Conservation (phyloP, 2,329 filamentous ascomycete species). For the Cordyceps cateniannulata region DNA sequence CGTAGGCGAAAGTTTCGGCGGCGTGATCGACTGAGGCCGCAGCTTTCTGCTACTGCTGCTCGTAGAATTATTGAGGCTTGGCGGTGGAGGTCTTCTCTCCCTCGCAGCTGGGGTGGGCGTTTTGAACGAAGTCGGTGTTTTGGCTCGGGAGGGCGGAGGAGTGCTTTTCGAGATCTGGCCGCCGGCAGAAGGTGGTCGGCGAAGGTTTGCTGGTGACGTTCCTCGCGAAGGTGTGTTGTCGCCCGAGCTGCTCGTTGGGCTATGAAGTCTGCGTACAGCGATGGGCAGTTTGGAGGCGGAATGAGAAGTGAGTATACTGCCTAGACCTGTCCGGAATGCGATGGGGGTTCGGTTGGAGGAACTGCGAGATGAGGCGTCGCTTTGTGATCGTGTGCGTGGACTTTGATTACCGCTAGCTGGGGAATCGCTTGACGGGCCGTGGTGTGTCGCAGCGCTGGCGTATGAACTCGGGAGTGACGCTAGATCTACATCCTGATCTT, state of each 20-base stretch:
- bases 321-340: slow-evolving; percentile 25
- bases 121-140: slow-evolving; percentile 35
- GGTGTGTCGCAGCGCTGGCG: slow-evolving; percentile 27
- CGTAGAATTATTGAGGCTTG: slow-evolving; percentile 34
- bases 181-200: slow-evolving; percentile 35
- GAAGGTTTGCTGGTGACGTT: slow-evolving; percentile 46
- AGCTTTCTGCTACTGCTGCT: slow-evolving; percentile 54
- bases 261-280: slow-evolving; percentile 39
- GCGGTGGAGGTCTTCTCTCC: slow-evolving; percentile 34
- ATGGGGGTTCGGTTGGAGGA: slow-evolving; percentile 21
- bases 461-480: slow-evolving; percentile 65
- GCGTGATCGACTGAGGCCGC: slow-evolving; percentile 65
- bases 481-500: slow-evolving; percentile 48
- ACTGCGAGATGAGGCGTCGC: slow-evolving; percentile 46
- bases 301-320: slow-evolving; percentile 20
- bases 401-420: slow-evolving; percentile 22
- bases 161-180: slow-evolving; percentile 30
- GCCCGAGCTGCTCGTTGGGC: slow-evolving; percentile 34
- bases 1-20: slow-evolving; percentile 68
- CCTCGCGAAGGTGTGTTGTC: slow-evolving; percentile 49
- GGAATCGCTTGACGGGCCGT: slow-evolving; percentile 17
- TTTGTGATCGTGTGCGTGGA: slow-evolving; percentile 47
- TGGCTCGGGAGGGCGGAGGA: slow-evolving; percentile 32
- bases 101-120: slow-evolving; percentile 33
- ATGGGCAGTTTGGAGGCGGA: slow-evolving; percentile 39